Evolutionary conservation across 768 basidiomycete genomes (phyloP), one percentile per base, ranked within the genome.

Genomic region (Saitozyma podzolica): DNA sequence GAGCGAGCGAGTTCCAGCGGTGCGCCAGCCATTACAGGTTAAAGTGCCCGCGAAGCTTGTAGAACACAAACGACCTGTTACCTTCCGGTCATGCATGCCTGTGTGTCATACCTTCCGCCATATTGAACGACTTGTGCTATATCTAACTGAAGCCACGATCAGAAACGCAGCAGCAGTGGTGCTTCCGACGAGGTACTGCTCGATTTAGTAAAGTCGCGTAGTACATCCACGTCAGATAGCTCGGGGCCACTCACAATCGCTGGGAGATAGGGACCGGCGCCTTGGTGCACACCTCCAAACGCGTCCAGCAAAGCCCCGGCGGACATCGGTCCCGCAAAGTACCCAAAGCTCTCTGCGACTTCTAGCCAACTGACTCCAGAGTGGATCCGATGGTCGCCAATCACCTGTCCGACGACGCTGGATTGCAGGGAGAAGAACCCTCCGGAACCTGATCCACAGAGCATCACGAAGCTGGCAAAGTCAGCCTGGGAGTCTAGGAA

Each of bases 371-470:
- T 59, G n/a, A 67, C 58, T 13, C 58, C 66, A 9, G 29, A 42
- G 20, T 53, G 39, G 43, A 68, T 41, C 6, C 66, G 66, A 57
- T 68, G 62, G 13, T 20, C 50, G 5, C 66, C 66, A 3, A 68
- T 50, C 48, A 68, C 50, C 40, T 68, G 63, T 8, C 51, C 59
- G 9, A 68, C 66, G 16, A 64, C 63, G 50, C 54, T 58, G 17
- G 58, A 50, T 52, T 68, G 66, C 6, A 68, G 59, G 8, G 63
- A 58, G 55, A 68, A 68, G 56, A 64, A 68, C 14, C 66, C 66
- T 14, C 66, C 66, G 0, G 63, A 64, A 17, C 66, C 66, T 49
- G 60, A 40, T 13, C 66, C 63, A 19, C 57, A 59, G 4, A 68
- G n/a, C 2, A 58, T 11, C 10, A 61, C 58, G 19, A 51, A 56